These are phyloP conservation scores for Dipteronia sinensis DNA, from an alignment of 345 rosid species.

Conservation along the genomic window DNA sequence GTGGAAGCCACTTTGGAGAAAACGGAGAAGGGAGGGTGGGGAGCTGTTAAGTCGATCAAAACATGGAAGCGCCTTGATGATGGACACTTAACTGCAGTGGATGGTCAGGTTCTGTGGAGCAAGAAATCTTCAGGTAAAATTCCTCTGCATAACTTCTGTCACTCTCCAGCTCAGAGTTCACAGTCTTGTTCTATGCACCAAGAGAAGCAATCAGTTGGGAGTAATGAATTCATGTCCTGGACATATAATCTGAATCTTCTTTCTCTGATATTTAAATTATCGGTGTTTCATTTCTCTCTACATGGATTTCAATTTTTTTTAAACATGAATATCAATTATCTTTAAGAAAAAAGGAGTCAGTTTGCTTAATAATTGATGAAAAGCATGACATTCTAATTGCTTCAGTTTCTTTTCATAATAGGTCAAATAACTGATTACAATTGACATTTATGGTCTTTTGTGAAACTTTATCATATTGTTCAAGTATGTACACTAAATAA, in stretches of 20 bases:
- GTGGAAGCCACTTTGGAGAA: conserved; percentile 73
- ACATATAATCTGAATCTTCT: not conserved
- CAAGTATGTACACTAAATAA: not conserved
- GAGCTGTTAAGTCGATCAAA: conserved; percentile 68
- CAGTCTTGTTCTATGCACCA: not conserved
- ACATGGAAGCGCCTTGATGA: conserved; percentile 97
- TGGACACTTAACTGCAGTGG: conserved; percentile 54
- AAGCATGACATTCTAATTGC: not conserved
- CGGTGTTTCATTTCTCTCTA: not conserved
- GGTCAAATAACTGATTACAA: not conserved
- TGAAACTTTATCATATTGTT: not conserved
- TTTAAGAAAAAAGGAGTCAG: not conserved
- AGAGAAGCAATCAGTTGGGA: not conserved
- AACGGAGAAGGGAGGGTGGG: conserved; percentile 62
- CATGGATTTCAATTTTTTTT: not conserved
- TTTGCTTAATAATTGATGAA: not conserved
- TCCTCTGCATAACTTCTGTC: not conserved
- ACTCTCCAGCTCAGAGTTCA: not conserved
- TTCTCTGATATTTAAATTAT: conserved; percentile 2
- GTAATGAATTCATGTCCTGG: not conserved
- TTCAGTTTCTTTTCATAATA: not conserved
- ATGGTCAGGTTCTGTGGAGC: conserved; percentile 77
- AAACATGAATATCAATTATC: not conserved
- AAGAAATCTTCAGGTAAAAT: conserved; percentile 50
- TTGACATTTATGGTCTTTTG: not conserved